Percentiles rank a stretch among this genome's conserved stretches.
phyloP scores from a whole-genome alignment of 345 rosid genomes.

The Moricandia arvensis region DNA sequence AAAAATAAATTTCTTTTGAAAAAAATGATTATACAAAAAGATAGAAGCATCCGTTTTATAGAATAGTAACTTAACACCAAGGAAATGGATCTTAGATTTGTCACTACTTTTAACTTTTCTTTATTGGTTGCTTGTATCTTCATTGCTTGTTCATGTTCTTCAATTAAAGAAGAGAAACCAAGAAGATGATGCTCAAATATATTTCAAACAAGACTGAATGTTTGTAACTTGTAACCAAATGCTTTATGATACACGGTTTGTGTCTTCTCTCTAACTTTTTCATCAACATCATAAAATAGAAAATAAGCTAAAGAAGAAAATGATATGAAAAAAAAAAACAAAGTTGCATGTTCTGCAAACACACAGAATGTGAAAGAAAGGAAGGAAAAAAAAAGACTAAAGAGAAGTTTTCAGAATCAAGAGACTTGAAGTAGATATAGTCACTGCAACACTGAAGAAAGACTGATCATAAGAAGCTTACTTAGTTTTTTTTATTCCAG shows the following conservation, averaged over 20 bases:
- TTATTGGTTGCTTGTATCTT: background rate
- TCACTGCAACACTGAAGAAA: too few species aligned
- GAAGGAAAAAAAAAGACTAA: background rate
- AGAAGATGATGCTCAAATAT: background rate
- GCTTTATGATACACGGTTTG: conserved; percentile 18
- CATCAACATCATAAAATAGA: conserved; percentile 23
- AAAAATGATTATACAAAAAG: background rate
- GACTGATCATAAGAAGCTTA: conserved; percentile 16
- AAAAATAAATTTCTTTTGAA: background rate
- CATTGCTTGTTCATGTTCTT: background rate
- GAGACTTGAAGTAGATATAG: too few species aligned
- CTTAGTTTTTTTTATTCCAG: background rate
- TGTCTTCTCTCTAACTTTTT: conserved; percentile 26
- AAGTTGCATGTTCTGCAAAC: conserved; percentile 23
- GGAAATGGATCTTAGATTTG: background rate
- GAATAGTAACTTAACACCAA: background rate
- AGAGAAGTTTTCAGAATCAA: too few species aligned
- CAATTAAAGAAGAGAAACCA: background rate
- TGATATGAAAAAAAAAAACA: background rate
- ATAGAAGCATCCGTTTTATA: background rate
- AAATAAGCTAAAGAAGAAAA: conserved; percentile 19
- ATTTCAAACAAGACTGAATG: background rate
- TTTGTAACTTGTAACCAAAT: background rate
- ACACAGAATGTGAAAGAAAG: conserved; percentile 1
- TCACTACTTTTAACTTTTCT: background rate